phyloP scores from a whole-genome alignment of 1,284 basidiomycete genomes.

The Cerioporus squamosus region DNA sequence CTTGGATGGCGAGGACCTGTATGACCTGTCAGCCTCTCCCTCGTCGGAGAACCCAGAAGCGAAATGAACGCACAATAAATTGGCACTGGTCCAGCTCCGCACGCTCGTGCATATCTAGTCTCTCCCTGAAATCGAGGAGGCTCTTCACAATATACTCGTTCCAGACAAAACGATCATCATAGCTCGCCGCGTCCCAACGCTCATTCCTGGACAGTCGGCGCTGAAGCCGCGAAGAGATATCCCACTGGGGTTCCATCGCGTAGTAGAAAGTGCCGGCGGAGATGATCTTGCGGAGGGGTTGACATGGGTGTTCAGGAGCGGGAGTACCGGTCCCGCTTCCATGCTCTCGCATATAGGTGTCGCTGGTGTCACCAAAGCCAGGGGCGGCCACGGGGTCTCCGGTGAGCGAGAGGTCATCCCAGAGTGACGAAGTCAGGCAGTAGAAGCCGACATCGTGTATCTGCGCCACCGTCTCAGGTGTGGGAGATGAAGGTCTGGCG shows the following conservation, averaged over 20 bases:
- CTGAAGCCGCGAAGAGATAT: conserved; percentile 83
- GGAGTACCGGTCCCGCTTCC: conserved; percentile 36
- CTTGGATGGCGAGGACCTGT: conserved; percentile 91
- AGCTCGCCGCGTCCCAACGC: conserved; percentile 60
- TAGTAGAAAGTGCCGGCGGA: conserved; percentile 95
- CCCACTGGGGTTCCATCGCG: conserved; percentile 82
- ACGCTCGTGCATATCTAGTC: conserved; percentile 71
- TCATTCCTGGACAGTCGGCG: conserved; percentile 63
- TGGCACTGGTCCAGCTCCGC: conserved; percentile 77
- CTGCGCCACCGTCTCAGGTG: conserved; percentile 66
- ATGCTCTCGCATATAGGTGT: conserved; percentile 55
- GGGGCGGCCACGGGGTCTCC: conserved; percentile 53
- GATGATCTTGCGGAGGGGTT: conserved; percentile 89
- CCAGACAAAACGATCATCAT: conserved; percentile 88
- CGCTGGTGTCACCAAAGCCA: conserved; percentile 47
- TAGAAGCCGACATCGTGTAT: conserved; percentile 84
- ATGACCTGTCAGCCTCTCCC: background rate
- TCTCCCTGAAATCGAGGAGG: conserved; percentile 79
- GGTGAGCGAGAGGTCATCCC: conserved; percentile 68
- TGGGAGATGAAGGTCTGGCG: conserved; percentile 62
- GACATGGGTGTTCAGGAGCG: conserved; percentile 88
- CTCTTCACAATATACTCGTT: conserved; percentile 84
- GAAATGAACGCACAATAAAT: conserved; percentile 67
- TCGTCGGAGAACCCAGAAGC: no score
- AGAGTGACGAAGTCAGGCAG: conserved; percentile 68